Evolutionary conservation across 1,139 yeast species (phyloP).

Genomic region (Yamadazyma epiphylla): DNA sequence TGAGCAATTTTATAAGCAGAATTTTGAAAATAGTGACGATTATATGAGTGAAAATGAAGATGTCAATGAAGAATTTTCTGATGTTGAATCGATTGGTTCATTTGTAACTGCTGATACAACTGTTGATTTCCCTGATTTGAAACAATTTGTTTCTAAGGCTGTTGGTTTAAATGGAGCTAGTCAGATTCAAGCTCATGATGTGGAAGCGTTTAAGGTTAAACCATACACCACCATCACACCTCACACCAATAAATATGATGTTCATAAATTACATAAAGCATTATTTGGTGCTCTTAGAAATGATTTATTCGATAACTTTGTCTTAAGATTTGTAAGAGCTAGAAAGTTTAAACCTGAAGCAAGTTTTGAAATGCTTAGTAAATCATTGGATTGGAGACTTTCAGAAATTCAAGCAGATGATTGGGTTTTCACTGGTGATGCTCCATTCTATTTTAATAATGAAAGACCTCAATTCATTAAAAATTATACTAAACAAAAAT

Average conservation of each 20-base stretch:
- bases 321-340: constrained; percentile 39
- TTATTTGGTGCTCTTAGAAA: constrained; percentile 20
- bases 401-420: constrained; percentile 23
- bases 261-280: constrained; percentile 23
- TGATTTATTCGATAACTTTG: constrained; percentile 33
- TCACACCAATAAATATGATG: constrained; percentile 20
- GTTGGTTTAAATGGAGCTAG: neutral
- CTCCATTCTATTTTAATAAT: constrained; percentile 28
- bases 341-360: constrained; percentile 37
- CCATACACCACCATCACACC: constrained; percentile 16
- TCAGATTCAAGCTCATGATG: constrained; percentile 7
- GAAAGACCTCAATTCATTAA: constrained; percentile 34
- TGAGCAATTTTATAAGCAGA: constrained; percentile 19
- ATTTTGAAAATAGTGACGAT: constrained; percentile 22
- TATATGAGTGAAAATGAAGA: constrained; percentile 18
- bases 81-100: constrained; percentile 26
- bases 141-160: constrained; percentile 8
- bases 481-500: constrained; percentile 35
- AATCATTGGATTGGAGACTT: constrained; percentile 38
- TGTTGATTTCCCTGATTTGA: constrained; percentile 22
- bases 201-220: constrained; percentile 11
- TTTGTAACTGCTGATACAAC: constrained; percentile 38
- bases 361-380: constrained; percentile 31
- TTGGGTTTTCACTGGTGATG: constrained; percentile 39
- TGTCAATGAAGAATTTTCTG: constrained; percentile 15